These are phyloP conservation scores for Orychophragmus violaceus DNA, from an alignment of 345 rosid species.

Conservation along the genomic window DNA sequence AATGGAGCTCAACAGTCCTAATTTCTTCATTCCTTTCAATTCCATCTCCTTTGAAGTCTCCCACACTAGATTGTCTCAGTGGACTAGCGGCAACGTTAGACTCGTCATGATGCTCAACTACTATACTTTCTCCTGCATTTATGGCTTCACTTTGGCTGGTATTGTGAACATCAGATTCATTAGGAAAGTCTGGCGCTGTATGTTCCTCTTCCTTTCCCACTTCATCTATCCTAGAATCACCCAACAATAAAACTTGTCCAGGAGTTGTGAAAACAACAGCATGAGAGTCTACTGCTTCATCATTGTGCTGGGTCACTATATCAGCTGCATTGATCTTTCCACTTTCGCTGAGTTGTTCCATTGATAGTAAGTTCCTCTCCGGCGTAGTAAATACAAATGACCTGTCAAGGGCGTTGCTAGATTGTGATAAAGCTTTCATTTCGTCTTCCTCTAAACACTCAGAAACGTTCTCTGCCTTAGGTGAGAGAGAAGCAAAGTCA, in stretches of 20 bases:
- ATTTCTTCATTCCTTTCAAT: background rate
- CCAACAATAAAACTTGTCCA: too few relatives aligned
- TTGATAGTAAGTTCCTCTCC: slow-evolving; percentile 1
- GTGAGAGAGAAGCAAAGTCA: background rate
- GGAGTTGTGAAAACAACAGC: slow-evolving; percentile 1
- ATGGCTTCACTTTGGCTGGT: background rate
- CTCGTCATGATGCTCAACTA: background rate
- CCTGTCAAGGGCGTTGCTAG: background rate
- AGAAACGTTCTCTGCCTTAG: background rate
- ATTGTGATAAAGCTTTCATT: background rate
- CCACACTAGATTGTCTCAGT: background rate
- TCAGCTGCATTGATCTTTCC: background rate
- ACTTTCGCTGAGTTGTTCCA: background rate
- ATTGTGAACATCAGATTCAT: background rate
- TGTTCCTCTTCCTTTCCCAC: background rate
- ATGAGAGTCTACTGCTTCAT: background rate
- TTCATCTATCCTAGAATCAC: too few relatives aligned
- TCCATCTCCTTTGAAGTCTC: background rate
- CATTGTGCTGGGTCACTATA: background rate
- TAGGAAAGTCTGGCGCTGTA: background rate
- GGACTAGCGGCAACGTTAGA: background rate
- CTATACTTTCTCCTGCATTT: background rate
- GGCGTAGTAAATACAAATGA: slow-evolving; percentile 5
- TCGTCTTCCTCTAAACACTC: slow-evolving; percentile 3
- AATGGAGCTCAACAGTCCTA: background rate